phyloP scores from a whole-genome alignment of 2,329 filamentous ascomycete genomes.

The Monosporascus sp. region DNA sequence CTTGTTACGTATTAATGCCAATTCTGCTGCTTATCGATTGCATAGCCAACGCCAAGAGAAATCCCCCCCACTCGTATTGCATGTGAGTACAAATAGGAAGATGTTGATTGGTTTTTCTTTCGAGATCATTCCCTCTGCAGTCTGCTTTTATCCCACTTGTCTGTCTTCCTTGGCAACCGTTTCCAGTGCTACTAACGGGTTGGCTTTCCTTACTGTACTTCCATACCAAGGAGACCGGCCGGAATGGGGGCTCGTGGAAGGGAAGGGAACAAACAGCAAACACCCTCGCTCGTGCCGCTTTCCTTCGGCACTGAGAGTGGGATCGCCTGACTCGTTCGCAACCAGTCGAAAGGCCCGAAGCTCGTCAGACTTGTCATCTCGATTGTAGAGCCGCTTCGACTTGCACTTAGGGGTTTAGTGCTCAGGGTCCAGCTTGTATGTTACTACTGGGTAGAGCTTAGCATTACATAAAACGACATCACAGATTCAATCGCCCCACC shows the following conservation, averaged over 20 bases:
- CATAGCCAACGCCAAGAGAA: not conserved
- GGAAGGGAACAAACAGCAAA: not conserved
- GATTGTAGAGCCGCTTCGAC: conserved; percentile 37
- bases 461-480: conserved; percentile 27
- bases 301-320: not conserved
- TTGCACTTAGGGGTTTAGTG: conserved; percentile 56
- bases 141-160: not conserved
- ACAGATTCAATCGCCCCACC: conserved; percentile 5
- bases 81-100: not conserved
- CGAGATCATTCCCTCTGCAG: not conserved
- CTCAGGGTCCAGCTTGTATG: not conserved
- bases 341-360: not conserved
- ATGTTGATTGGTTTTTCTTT: not conserved
- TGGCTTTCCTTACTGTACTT: too few relatives aligned
- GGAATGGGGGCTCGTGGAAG: not conserved
- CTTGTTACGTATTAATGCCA: not conserved
- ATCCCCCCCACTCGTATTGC: not conserved
- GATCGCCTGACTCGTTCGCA: not conserved
- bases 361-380: conserved; percentile 2
- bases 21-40: not conserved
- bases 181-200: too few relatives aligned
- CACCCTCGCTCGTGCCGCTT: not conserved
- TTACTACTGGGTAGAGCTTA: conserved; percentile 1
- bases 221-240: too few relatives aligned
- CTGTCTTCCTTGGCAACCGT: not conserved